A percentile compares a stretch with the other conserved stretches of the same genome.
These are phyloP conservation scores for Coelastrella sp. DNA, from an alignment of 139 green algal genomes.

Conservation along the genomic window DNA sequence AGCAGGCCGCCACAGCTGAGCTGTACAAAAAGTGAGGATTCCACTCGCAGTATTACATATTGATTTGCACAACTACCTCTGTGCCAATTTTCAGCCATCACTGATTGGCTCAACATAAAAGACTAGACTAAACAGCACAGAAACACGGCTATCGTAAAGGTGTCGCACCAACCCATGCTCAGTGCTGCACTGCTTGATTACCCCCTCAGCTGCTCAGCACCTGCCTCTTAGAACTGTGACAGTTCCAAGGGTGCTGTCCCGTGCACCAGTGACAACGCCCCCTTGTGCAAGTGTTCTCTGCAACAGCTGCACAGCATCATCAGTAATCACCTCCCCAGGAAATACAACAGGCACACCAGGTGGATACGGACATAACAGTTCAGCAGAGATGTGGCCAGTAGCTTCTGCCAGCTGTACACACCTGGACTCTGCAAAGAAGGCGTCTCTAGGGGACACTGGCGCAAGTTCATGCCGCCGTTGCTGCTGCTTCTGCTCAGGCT, in stretches of 20 bases:
- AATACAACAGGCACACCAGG: slow-evolving; percentile 86
- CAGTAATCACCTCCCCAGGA: slow-evolving; percentile 81
- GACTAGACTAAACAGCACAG: no score
- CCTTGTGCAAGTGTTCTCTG: slow-evolving; percentile 52
- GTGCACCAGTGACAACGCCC: slow-evolving; percentile 68
- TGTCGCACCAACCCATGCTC: no score
- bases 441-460: slow-evolving; percentile 58
- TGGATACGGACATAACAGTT: slow-evolving; percentile 92
- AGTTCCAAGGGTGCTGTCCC: slow-evolving; percentile 54
- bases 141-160: no score
- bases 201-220: no score
- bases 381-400: slow-evolving; percentile 68
- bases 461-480: not conserved
- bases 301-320: slow-evolving; percentile 54
- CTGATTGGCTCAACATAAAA: no score
- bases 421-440: slow-evolving; percentile 62
- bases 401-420: slow-evolving; percentile 1
- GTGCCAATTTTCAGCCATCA: no score
- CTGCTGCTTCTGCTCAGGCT: slow-evolving; percentile 33
- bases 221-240: slow-evolving; percentile 61
- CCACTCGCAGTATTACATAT: no score
- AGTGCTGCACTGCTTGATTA: no score
- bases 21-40: no score
- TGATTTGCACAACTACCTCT: no score
- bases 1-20: no score